phyloP scores from a whole-genome alignment of 805 yeast genomes.

The Metschnikowia colocasiae region DNA sequence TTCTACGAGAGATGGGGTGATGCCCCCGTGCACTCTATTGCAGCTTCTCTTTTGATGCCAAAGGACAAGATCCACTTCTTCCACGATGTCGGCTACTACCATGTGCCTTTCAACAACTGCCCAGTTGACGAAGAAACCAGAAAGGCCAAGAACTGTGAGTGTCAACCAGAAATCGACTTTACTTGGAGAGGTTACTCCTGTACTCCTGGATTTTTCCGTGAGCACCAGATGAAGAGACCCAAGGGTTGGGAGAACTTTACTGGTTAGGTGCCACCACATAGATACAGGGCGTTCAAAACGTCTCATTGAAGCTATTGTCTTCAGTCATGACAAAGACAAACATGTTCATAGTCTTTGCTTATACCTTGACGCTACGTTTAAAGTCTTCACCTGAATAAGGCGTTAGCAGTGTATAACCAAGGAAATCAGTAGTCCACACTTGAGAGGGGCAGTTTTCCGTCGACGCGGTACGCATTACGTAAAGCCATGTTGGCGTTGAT shows the following conservation, averaged over 20 bases:
- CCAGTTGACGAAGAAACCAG: constrained; percentile 66
- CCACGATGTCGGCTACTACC: constrained; percentile 80
- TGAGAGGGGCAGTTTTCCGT: background rate
- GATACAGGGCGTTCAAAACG: background rate
- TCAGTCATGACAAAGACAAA: background rate
- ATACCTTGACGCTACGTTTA: too few relatives aligned
- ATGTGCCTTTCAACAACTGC: constrained; percentile 76
- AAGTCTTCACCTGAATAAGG: too few relatives aligned
- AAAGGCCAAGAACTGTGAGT: constrained; percentile 59
- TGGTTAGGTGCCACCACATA: background rate
- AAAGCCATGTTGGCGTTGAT: background rate
- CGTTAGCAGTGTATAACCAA: too few relatives aligned
- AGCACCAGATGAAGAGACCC: constrained; percentile 56
- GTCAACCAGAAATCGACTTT: constrained; percentile 69
- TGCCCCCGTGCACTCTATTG: constrained; percentile 85
- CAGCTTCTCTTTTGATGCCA: constrained; percentile 72
- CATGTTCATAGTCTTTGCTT: background rate
- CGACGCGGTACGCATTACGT: background rate
- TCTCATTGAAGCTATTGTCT: background rate
- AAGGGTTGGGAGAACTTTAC: constrained; percentile 62
- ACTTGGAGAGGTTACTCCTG: constrained; percentile 74
- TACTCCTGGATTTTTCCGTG: constrained; percentile 56
- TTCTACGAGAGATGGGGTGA: constrained; percentile 92
- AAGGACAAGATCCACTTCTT: constrained; percentile 70
- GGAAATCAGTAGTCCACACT: too few relatives aligned